Evolutionary conservation across 768 basidiomycete genomes (phyloP).

Genomic region (Boletus edulis): DNA sequence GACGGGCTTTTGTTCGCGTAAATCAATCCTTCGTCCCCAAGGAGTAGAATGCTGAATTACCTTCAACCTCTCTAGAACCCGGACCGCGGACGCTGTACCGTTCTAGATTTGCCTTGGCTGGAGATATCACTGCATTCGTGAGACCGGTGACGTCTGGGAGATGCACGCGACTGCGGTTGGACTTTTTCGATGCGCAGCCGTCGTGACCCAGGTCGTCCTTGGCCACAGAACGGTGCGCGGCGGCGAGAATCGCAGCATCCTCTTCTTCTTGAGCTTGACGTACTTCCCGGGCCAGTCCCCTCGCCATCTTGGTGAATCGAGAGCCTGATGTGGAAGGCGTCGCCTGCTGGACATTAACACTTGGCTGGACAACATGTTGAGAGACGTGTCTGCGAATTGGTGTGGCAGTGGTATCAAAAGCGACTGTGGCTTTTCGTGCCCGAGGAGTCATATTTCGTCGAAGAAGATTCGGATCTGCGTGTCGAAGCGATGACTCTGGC

Average conservation of each 20-base stretch:
- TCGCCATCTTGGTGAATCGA: constrained; percentile 59
- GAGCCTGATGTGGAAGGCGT: constrained; percentile 57
- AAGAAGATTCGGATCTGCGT: constrained; percentile 12
- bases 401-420: constrained; percentile 28
- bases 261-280: constrained; percentile 37
- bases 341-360: constrained; percentile 55
- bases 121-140: constrained; percentile 74
- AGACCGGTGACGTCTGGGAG: constrained; percentile 84
- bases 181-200: constrained; percentile 16
- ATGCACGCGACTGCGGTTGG: constrained; percentile 45
- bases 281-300: constrained; percentile 55
- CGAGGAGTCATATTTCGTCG: constrained; percentile 35
- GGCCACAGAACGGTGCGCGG: constrained; percentile 1
- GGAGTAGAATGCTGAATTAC: constrained; percentile 34
- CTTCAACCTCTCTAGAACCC: constrained; percentile 59
- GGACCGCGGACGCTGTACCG: constrained; percentile 50
- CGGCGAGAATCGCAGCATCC: neutral
- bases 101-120: constrained; percentile 53
- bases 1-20: constrained; percentile 44
- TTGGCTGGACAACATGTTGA: constrained; percentile 37
- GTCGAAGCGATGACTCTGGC: constrained; percentile 12
- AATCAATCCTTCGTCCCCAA: neutral
- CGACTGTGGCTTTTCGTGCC: constrained; percentile 26
- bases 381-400: constrained; percentile 25
- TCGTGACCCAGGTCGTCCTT: constrained; percentile 23